Conservation (phyloP, 1,284 basidiomycete genomes). For the Microstroma glucosiphilum region DNA sequence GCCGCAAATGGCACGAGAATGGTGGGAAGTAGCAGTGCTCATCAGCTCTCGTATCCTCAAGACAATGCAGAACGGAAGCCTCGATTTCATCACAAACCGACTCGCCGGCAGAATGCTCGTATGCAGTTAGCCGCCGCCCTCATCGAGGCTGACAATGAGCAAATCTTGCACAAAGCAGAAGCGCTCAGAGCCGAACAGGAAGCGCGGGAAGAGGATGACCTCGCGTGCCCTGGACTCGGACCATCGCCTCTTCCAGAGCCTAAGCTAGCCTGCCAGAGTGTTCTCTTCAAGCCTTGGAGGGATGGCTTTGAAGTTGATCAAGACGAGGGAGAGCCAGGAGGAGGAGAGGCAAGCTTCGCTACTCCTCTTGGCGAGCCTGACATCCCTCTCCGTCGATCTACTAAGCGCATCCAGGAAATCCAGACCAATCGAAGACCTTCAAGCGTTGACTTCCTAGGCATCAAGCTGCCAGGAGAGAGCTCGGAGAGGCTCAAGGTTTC, state of each 20-base stretch:
- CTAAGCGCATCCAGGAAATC: no score
- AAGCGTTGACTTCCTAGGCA: slow-evolving; percentile 39
- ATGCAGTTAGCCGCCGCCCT: slow-evolving; percentile 39
- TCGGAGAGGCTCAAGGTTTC: no score
- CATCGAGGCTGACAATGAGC: slow-evolving; percentile 48
- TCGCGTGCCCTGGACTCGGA: slow-evolving; percentile 8
- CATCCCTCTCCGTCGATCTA: no score
- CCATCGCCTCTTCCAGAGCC: slow-evolving; percentile 29
- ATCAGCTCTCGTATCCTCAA: no score
- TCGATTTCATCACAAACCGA: slow-evolving; percentile 16
- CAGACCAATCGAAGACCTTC: not conserved
- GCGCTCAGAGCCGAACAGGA: not conserved
- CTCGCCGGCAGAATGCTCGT: slow-evolving; percentile 21
- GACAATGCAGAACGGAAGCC: no score
- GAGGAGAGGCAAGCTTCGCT: no score
- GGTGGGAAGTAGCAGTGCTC: no score
- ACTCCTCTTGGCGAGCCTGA: no score
- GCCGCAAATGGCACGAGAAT: no score
- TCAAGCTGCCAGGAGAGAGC: slow-evolving; percentile 18
- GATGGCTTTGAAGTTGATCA: slow-evolving; percentile 15
- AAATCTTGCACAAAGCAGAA: slow-evolving; percentile 24
- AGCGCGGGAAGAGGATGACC: not conserved
- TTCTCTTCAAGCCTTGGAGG: slow-evolving; percentile 39
- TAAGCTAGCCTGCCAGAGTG: slow-evolving; percentile 36
- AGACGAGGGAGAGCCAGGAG: not conserved